Base-by-base conservation (phyloP, 805 yeast species). In the Komagataella populi region DNA sequence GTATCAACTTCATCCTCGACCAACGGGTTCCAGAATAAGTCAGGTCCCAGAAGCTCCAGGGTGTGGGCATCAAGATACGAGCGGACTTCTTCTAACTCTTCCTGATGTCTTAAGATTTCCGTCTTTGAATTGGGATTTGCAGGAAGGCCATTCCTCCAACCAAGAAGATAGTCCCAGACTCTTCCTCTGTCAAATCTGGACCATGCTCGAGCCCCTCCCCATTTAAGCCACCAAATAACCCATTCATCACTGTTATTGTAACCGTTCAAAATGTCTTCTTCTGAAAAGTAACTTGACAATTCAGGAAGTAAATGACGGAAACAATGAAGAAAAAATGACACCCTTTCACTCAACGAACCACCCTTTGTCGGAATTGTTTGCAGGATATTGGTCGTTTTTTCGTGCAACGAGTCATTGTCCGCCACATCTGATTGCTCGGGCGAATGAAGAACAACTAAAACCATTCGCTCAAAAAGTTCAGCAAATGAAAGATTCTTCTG, bases 211-310 rank as follows among this genome's bases (percentile, higher is more conserved):
- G 93, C 78, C 18, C 96, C 96, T 60, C 87, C 78, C 74, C 86
- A 90, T 62, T 88, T 87, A 55, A 90, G 71, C 97, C 97, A 90
- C 96, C 96, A 90, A 45, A 87, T 74, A 23, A 89, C 70, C 97
- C 97, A 90, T 61, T 83, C 89, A 57, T 87, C 93, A 55, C 84
- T 88, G 54, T 78, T 72, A 46, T 74, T 71, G 52, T 71, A 72
- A 45, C 78, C 74, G 56, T 80, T 80, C 48, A 85, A 65, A 23
- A 85, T 76, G 53, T 84, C 89, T 58, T 90, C 97, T 59, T 87
- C 95, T 44, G 80, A 81, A 55, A 90, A 78, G 54, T 80, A 86
- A 54, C 75, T 77, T 49, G 86, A 82, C 45, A 90, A 65, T 59
- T 87, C 96, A 2, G 96, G 96, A 51, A 87, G 66, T 44, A 73